Conservation (phyloP, 2,329 filamentous ascomycete species). For the Cladosporium velox region DNA sequence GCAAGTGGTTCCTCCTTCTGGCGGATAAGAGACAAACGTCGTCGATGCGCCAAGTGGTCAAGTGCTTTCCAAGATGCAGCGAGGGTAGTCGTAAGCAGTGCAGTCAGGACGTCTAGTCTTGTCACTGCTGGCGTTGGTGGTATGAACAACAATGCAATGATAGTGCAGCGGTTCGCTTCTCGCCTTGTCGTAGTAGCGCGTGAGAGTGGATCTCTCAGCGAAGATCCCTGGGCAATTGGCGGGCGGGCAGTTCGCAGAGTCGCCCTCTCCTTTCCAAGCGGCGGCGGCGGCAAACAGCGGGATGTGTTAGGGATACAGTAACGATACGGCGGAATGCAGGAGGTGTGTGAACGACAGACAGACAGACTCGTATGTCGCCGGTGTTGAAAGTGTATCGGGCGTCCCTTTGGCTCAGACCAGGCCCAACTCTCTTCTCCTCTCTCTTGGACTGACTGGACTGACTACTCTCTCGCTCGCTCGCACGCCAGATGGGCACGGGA, state of each 20-base stretch:
- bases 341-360: neutral
- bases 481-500: conserved; percentile 2
- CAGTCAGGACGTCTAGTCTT: neutral
- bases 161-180: neutral
- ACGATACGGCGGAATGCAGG: neutral
- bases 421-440: neutral
- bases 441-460: neutral
- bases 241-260: neutral
- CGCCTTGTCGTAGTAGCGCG: neutral
- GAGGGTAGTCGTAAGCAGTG: neutral
- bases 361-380: neutral
- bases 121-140: neutral
- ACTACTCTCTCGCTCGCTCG: neutral
- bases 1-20: neutral
- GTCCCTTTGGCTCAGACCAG: conserved; percentile 1
- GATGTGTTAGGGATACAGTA: neutral
- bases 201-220: neutral
- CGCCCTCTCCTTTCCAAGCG: conserved; percentile 2
- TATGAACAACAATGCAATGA: neutral
- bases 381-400: neutral
- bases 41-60: neutral
- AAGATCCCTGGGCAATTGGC: neutral
- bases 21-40: neutral
- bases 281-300: neutral
- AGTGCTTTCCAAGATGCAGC: neutral